Evolutionary conservation across 495 filamentous ascomycete species (phyloP), one percentile per base, ranked within the genome.

Genomic region (Annulohypoxylon maeteangense): DNA sequence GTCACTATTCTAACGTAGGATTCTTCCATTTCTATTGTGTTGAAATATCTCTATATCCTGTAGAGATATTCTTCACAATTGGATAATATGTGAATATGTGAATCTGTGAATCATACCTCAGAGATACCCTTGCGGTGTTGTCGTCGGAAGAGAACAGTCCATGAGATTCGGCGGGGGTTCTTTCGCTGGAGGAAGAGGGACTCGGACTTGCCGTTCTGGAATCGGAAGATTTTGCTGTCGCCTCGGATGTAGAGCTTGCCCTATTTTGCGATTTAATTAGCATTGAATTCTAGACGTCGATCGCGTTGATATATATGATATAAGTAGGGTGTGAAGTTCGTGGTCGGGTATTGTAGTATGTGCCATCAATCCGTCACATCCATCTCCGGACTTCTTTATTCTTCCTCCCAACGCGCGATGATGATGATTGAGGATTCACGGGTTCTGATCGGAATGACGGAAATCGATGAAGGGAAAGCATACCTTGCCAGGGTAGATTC

Each of bases 41-140:
- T 23, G 20, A 48, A 48, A n/a, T 23, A 48, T 48, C 11, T 27
- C 22, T 34, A 18, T 29, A 72, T n/a, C n/a, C n/a, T n/a, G n/a
- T 78, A 56, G 62, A 48, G 65, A 58, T 51, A 58, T 72, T 64
- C 18, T 5, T 48, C 8, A 3, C 48, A 36, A 29, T 29, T 14
- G 34, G 55, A 44, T 20, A 62, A 27, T 44, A 48, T 25, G 64
- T 27, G 31, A 59, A 47, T 23, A 62, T 55, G n/a, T 16, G 25
- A 62, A 77, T 72, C n/a, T n/a, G n/a, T n/a, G n/a, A n/a, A n/a
- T 73, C 91, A 85, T 89, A 98, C 95, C 93, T 99, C 95, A 88
- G 95, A 95, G 87, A 98, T 94, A 90, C 95, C 95, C 93, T 99
- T 99, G 89, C 93, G 95, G 90, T 98, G 95, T 87, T 97, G 93